phyloP scores from a whole-genome alignment of 164 flowering plant species.

The Aristolochia californica region DNA sequence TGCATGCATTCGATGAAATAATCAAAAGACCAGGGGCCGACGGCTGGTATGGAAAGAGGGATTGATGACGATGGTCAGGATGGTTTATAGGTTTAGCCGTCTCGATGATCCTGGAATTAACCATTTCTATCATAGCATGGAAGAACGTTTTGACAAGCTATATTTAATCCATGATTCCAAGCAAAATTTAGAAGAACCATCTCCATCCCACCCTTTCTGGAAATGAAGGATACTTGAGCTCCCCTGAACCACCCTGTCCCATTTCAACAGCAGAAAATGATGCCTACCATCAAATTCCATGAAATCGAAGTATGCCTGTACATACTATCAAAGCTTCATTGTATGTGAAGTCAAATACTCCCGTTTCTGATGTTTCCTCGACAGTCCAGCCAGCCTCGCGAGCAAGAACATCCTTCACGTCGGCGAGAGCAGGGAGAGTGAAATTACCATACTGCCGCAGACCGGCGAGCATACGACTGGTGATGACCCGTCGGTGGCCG shows the following conservation, averaged over 20 bases:
- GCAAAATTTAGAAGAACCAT: slow-evolving; percentile 67
- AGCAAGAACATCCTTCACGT: slow-evolving; percentile 74
- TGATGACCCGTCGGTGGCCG: slow-evolving; percentile 59
- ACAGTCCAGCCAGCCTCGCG: slow-evolving; percentile 83
- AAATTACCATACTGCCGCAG: slow-evolving; percentile 67
- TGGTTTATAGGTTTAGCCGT: slow-evolving; percentile 63
- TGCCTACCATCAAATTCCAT: slow-evolving; percentile 84
- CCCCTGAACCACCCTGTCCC: slow-evolving; percentile 85
- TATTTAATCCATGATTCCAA: slow-evolving; percentile 51
- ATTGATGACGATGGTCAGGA: slow-evolving; percentile 52
- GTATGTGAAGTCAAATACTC: slow-evolving; percentile 31
- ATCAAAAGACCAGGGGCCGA: slow-evolving; percentile 40
- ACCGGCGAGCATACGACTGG: slow-evolving; percentile 65
- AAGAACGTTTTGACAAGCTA: slow-evolving; percentile 55
- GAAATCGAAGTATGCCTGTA: slow-evolving; percentile 79
- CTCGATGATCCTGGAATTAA: slow-evolving; percentile 40
- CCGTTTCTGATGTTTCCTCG: slow-evolving; percentile 35
- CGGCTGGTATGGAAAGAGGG: slow-evolving; percentile 51
- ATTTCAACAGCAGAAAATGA: slow-evolving; percentile 66
- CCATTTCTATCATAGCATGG: slow-evolving; percentile 57
- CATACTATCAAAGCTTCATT: neutral
- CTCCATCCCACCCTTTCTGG: slow-evolving; percentile 77
- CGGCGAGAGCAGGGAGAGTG: slow-evolving; percentile 67
- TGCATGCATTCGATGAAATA: slow-evolving; percentile 62
- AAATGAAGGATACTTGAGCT: slow-evolving; percentile 69